Base-by-base conservation (phyloP, 257 asterid genomes). In the Scutellaria baicalensis region DNA sequence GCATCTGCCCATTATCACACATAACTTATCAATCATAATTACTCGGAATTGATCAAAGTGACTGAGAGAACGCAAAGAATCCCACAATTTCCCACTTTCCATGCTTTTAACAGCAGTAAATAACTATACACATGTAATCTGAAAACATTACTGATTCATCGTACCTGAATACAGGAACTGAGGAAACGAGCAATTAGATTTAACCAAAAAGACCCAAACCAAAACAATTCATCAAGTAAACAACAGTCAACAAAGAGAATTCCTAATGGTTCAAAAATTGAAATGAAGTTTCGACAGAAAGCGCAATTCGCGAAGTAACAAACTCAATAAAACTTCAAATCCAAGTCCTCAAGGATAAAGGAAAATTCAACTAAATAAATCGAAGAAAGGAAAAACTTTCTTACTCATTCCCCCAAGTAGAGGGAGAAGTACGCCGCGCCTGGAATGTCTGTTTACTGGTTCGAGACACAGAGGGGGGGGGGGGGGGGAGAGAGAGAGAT, bases 81-180 rank as follows among this genome's bases (percentile, higher is more conserved):
- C 5, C 11, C 31, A 69, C 13, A 56, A 57, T 36, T 38, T 39
- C 20, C 4, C 55, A 40, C 39, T 40, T n/a, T 39, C n/a, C 49
- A 39, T 38, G 72, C 9, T 40, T 38, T 16, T 14, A 52, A 42
- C 35, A 56, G n/a, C 48, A 70, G 66, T 39, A 44, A 57, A 48
- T 49, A 40, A 48, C 1, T 59, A 50, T 48, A 58, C 18, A 65
- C 72, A 23, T 59, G 21, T 40, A 6, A 56, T 58, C 45, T 44
- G 10, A 36, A 54, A 43, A 42, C 12, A 43, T 52, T 16, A 45
- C 35, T 23, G 55, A 47, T 55, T 49, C 18, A 4, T 4, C 6
- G 47, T 44, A 64, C 75, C 67, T 8, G 49, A 38, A 69, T 52
- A 52, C 9, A 68, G 33, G 50, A n/a, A n/a, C n/a, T n/a, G n/a